Base-by-base conservation (phyloP, 2,329 filamentous ascomycete genomes). In the Ceratocystis destructans region DNA sequence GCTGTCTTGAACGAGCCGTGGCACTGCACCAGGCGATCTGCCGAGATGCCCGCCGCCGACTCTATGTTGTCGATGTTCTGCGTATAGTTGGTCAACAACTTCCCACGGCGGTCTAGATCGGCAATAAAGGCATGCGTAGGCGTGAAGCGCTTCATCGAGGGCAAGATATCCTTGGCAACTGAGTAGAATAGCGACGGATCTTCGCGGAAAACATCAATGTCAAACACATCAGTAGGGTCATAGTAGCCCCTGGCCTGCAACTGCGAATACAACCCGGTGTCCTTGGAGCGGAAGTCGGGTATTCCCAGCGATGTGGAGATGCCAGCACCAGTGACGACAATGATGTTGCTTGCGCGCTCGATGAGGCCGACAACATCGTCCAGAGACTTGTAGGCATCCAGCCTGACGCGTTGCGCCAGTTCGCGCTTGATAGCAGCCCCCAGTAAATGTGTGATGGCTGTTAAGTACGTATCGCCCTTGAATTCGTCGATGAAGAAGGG, bases 21-120 rank as follows among this genome's bases (percentile, higher is more conserved):
- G 74, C 94, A 97, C 76, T 99, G 93, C 33, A 99, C 87, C 20
- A 97, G 82, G 73, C 94, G 96, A 44, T 89, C 86, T 1, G 84
- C 82, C 25, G 80, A 77, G 68, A 99, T 89, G 25, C 94, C 94
- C 0, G 93, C 93, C 72, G 89, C 86, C 69, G 86, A 83, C 75
- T 99, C 93, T 64, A 96, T 85, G 71, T 96, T 96, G 79, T 99
- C 94, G 72, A 99, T 97, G 75, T 99, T 99, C 74, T 99, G 94
- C 0, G 94, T 96, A 78, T 96, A 99, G 77, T 97, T 96, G 53
- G 92, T 97, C 68, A 96, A 83, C 5, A 99, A 83, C 75, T 96
- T 96, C 70, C 84, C 86, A 75, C 91, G 88, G 71, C 93, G 83
- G 75, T 99, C 89, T 45, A 99, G 82, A 71, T 96, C 81, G 44